Evolutionary conservation across 2,329 filamentous ascomycete genomes (phyloP).

Genomic region (Alternaria atra): DNA sequence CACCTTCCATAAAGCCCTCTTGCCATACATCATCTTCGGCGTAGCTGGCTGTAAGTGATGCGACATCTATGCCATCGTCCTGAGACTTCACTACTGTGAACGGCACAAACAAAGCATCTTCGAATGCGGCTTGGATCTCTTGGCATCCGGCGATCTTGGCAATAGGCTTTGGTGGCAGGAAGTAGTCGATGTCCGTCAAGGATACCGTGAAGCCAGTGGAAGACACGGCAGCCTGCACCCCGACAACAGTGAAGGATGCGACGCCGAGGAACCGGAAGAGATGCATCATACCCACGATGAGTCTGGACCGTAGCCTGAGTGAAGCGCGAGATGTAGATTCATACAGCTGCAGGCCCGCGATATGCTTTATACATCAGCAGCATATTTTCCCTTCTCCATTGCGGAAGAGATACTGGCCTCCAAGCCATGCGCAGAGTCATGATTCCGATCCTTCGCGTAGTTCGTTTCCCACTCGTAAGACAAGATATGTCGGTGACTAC

Average conservation of each 20-base stretch:
- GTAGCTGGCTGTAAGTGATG: slow-evolving; percentile 38
- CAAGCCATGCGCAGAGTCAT: not conserved
- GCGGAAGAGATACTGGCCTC: not conserved
- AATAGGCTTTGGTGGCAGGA: slow-evolving; percentile 51
- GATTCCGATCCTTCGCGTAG: not conserved
- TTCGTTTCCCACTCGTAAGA: not conserved
- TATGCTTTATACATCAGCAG: slow-evolving; percentile 2
- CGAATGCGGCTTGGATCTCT: slow-evolving; percentile 29
- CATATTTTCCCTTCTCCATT: not conserved
- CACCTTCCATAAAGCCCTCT: slow-evolving; percentile 50
- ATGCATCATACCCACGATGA: slow-evolving; percentile 17
- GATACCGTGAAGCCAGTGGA: slow-evolving; percentile 54
- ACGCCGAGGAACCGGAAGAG: slow-evolving; percentile 10
- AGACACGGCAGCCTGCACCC: slow-evolving; percentile 31
- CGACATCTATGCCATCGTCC: not conserved
- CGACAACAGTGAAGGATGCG: slow-evolving; percentile 12
- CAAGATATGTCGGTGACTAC: not conserved
- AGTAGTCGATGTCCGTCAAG: slow-evolving; percentile 53
- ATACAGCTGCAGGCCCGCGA: not conserved
- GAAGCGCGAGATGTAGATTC: not conserved
- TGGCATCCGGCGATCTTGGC: slow-evolving; percentile 40
- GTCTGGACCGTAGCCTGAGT: not conserved
- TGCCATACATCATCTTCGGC: slow-evolving; percentile 55
- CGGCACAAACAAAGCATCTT: slow-evolving; percentile 44
- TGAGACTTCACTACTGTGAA: slow-evolving; percentile 50